phyloP scores from a whole-genome alignment of 768 basidiomycete species.

The Mycena haematopus region DNA sequence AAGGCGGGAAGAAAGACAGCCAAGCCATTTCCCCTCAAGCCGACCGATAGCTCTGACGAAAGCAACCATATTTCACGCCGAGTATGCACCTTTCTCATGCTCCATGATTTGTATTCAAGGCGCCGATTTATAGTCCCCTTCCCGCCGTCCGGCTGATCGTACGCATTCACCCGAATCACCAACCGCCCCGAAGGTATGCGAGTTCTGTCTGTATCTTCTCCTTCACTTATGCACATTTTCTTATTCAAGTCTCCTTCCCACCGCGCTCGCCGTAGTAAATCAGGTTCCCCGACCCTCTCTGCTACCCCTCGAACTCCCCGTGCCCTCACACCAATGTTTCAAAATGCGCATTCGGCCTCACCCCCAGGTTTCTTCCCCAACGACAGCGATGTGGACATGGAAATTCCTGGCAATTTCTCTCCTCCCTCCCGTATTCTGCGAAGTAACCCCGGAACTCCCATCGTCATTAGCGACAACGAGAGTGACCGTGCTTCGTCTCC shows the following conservation, averaged over 20 bases:
- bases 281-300: not conserved
- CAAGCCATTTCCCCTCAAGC: constrained; percentile 19
- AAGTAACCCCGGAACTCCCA: constrained; percentile 6
- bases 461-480: constrained; percentile 22
- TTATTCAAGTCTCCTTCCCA: constrained; percentile 13
- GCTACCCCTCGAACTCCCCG: not conserved
- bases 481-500: too few relatives aligned
- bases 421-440: constrained; percentile 1
- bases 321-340: constrained; percentile 14
- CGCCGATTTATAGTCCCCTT: constrained; percentile 6
- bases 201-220: not conserved
- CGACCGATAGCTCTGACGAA: not conserved
- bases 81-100: constrained; percentile 1
- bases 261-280: not conserved
- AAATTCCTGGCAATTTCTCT: constrained; percentile 3
- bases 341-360: constrained; percentile 5
- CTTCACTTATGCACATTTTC: not conserved
- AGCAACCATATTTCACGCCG: not conserved
- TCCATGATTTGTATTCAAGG: not conserved
- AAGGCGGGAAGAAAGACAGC: constrained; percentile 5
- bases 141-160: not conserved
- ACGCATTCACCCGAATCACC: not conserved
- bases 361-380: not conserved
- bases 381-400: constrained; percentile 13
- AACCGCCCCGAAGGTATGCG: constrained; percentile 4